Evolutionary conservation across 2,329 filamentous ascomycete genomes (phyloP), one percentile per base, ranked within the genome.

Genomic region (Phaeosphaeria sp.): DNA sequence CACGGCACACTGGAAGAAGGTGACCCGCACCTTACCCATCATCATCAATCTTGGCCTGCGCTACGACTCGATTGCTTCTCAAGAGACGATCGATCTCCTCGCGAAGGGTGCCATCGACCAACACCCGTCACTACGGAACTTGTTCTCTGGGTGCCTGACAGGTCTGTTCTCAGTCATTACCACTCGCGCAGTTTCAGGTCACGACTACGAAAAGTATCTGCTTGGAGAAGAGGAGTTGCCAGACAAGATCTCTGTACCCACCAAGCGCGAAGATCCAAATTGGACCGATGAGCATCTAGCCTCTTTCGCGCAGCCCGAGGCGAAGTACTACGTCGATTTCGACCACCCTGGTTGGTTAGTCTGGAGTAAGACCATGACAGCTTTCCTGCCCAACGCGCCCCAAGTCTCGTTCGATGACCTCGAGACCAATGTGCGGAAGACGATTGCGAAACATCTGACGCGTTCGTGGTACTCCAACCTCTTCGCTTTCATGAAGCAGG

Each of bases 331-430:
- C 74, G 88, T 98, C 46, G 95, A 99, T 73, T 86, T 88, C 53
- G 94, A 98, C 73, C 91, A 96, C 73, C 92, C 94, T 4, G 95
- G 95, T 30, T 99, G 96, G 96, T 84, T 99, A 18, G 93, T 96
- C 0, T 99, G 95, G 95, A 91, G 90, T 51, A 92, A 95, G 77
- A 87, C 85, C 30, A 94, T 98, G 82, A 89, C 88, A 15, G 95
- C 90, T 0, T 93, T 89, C 75, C 87, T 88, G 59, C 87, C 90
- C 2, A 89, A 91, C 51, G 87, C 93, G 25, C 81, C 80, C 74
- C 77, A 88, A 77, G 71, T 97, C 81, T 77, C 86, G 45, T 99
- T 95, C 69, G 95, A 99, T 69, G 88, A 91, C 15, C 81, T 91
- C 0, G 95, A 99, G 76, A 87, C 80, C 67, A 83, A 83, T 1